These are phyloP conservation scores for Candida cerambycidarum DNA, from an alignment of 805 yeast species.

Conservation along the genomic window DNA sequence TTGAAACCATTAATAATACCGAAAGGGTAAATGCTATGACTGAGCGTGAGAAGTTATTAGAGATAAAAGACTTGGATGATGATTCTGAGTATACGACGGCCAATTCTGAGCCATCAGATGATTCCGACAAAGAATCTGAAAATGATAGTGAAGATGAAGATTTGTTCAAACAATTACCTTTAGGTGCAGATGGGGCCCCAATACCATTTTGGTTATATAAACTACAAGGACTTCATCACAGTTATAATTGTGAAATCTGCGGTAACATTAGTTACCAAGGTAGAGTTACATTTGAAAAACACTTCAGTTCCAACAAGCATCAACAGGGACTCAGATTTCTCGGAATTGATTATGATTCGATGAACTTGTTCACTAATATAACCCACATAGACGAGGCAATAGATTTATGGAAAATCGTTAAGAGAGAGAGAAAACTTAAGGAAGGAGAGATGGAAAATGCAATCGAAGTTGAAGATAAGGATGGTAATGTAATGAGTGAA, in stretches of 20 bases:
- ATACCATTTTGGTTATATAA: constrained; percentile 94
- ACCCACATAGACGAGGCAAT: constrained; percentile 67
- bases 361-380: constrained; percentile 58
- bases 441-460: constrained; percentile 50
- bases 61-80: constrained; percentile 38
- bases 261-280: constrained; percentile 76
- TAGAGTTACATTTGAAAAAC: constrained; percentile 65
- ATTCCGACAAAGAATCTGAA: constrained; percentile 17
- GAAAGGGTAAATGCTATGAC: constrained; percentile 71
- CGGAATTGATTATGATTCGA: constrained; percentile 57
- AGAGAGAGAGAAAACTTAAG: constrained; percentile 32
- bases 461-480: constrained; percentile 85
- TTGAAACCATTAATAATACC: constrained; percentile 55
- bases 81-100: constrained; percentile 42
- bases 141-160: constrained; percentile 25
- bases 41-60: constrained; percentile 62
- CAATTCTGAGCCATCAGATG: constrained; percentile 23
- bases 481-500: constrained; percentile 89
- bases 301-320: constrained; percentile 73
- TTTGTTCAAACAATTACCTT: constrained; percentile 61
- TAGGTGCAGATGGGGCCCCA: constrained; percentile 88
- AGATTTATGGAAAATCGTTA: constrained; percentile 51
- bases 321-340: constrained; percentile 68
- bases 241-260: constrained; percentile 82
- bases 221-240: constrained; percentile 76